Evolutionary conservation across 1,284 basidiomycete genomes (phyloP), one percentile per base, ranked within the genome.

Genomic region (Apiotrichum gracile): DNA sequence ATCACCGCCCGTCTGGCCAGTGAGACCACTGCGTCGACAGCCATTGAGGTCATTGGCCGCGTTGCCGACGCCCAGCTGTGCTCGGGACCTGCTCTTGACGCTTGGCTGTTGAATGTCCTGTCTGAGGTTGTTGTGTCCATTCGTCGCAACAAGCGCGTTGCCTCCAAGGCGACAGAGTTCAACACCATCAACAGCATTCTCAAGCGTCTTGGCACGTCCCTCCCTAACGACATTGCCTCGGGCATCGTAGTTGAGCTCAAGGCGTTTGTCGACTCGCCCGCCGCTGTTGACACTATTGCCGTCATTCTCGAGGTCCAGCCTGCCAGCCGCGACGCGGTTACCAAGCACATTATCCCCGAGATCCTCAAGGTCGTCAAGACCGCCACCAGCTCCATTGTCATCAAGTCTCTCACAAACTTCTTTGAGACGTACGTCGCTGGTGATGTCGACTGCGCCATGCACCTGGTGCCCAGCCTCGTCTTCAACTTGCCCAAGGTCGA

Each of bases 351-450:
- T 4, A 79, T 94, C 14, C 67, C 80, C 21, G 80, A 83, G 43
- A 80, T 91, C 39, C 87, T 89, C 70, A 70, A 68, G 44, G 82
- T 91, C 38, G 80, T 91, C 3, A 82, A 85, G 65, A 89, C 89
- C 0, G 79, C 88, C 77, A 91, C 19, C 81, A 89, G 46, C 83
- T 85, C 35, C 74, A 81, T 4, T 81, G 86, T 65, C 4, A 82
- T 94, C 24, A 91, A 97, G 39, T 82, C 88, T 0, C 76, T 96
- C 9, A 80, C 89, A 43, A 77, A 78, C 13, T 97, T 97, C 80
- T 89, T 90, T 68, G 79, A 79, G 1, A 81, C 85, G 0, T 82
- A 92, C 27, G 87, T 92, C n/a, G 79, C 81, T 53, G 88, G 88
- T 1, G 89, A 94, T 61, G 78, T 80, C 2, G 85, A 93, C 72